phyloP scores from a whole-genome alignment of 176 grass and related monocot genomes.

The Elaeis guineensis region DNA sequence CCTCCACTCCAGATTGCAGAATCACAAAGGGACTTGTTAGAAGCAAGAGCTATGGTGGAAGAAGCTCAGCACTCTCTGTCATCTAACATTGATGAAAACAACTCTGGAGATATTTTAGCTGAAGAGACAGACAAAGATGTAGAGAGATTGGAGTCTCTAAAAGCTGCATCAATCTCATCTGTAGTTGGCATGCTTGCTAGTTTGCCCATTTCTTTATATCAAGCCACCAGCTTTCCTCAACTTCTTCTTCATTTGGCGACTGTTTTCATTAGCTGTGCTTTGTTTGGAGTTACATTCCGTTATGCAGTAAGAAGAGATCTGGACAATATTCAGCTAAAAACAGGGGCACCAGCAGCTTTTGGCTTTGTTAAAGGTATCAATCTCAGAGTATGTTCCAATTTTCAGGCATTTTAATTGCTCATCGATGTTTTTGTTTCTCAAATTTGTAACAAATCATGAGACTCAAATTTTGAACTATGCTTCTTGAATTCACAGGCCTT shows the following conservation, averaged over 20 bases:
- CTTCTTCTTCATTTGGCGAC: constrained; percentile 36
- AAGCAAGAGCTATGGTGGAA: constrained; percentile 75
- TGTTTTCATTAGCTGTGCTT: constrained; percentile 60
- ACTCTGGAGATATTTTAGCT: constrained; percentile 20
- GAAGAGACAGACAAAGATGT: constrained; percentile 37
- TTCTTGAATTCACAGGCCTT: constrained; percentile 46
- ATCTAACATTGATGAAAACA: constrained; percentile 33
- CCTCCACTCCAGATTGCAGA: constrained; percentile 55
- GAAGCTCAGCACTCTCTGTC: constrained; percentile 57
- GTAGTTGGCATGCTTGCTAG: constrained; percentile 51
- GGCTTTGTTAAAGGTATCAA: constrained; percentile 69
- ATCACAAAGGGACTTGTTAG: constrained; percentile 58
- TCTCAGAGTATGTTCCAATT: too few species aligned
- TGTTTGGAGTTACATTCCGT: constrained; percentile 79
- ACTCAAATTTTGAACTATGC: too few species aligned
- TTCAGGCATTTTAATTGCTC: too few species aligned
- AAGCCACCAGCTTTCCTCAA: constrained; percentile 42
- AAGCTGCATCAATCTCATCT: constrained; percentile 65
- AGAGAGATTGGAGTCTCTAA: constrained; percentile 72
- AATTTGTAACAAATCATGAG: too few species aligned
- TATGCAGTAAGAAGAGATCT: constrained; percentile 75
- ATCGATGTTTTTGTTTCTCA: too few species aligned
- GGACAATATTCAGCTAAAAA: constrained; percentile 80
- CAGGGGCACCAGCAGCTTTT: constrained; percentile 49
- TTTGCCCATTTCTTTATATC: constrained; percentile 74